Evolutionary conservation across 192 early-diverging fungal species (phyloP), one percentile per base, ranked within the genome.

Genomic region (Paraglomus brasilianum): DNA sequence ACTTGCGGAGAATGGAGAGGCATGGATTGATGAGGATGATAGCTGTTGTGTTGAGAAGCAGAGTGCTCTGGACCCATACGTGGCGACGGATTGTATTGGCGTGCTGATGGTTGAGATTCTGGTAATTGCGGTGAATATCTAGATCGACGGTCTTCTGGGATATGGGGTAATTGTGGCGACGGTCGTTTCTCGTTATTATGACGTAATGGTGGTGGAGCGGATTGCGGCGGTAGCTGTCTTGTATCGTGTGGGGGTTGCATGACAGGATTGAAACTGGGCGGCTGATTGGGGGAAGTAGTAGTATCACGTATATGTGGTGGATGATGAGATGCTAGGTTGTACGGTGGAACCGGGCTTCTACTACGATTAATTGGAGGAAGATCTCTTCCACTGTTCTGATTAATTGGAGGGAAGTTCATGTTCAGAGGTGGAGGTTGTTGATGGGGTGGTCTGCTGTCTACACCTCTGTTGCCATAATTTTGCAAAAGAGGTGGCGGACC

Each of bases 281-380:
- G 64, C 39, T 68, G 51, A 69, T 46, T 69, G n/a, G 66, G 66
- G 5, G 66, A 53, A 21, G 66, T 69, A 42, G 66, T 50, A 24
- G 41, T 6, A 9, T 39, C 51, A 24, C 50, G 51, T 36, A 56
- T 47, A 55, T 55, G 66, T 30, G 66, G 19, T 51, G 66, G 51
- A 11, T 30, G 36, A 11, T 17, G 53, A 42, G 50, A 42, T 15
- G 30, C 15, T 44, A 56, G 53, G n/a, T 36, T 19, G 19, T 30
- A 17, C 17, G 49, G 40, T 10, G 66, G 52, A 24, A 39, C 66
- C 2, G 66, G 66, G 56, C 66, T 69, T 45, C 66, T 52, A 49
- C 48, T 50, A 19, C 36, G 30, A 15, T 40, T 56, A 50, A 69
- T 69, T 55, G 66, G 66, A 44, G 52, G 66, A 36, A 69, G 24